A percentile compares a stretch with the other conserved stretches of the same genome.
Conservation (phyloP, 2,329 filamentous ascomycete genomes). For the Pseudocercospora pini-densiflorae region DNA sequence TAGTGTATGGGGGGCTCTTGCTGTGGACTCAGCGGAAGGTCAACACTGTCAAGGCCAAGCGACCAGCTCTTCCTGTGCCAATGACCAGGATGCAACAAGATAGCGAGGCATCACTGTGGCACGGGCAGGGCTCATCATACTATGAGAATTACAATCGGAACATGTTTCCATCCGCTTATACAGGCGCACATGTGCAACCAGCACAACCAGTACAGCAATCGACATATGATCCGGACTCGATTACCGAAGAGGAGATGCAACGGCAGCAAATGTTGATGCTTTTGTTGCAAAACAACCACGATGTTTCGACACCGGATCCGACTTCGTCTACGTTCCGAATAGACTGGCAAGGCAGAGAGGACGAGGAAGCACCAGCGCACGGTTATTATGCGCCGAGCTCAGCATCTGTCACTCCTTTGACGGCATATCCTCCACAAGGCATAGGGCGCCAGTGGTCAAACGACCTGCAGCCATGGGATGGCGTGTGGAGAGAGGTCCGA, state of each 20-base stretch:
- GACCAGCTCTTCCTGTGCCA: slow-evolving; percentile 16
- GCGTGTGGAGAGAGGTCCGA: slow-evolving; percentile 35
- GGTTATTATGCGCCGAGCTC: slow-evolving; percentile 36
- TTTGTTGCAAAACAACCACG: slow-evolving; percentile 41
- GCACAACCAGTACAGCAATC: slow-evolving; percentile 14
- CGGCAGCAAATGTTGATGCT: slow-evolving; percentile 57
- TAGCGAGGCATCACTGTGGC: slow-evolving; percentile 30
- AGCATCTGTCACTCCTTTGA: slow-evolving; percentile 23
- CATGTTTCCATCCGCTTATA: slow-evolving; percentile 48
- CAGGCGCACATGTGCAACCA: slow-evolving; percentile 14
- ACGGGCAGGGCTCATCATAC: slow-evolving; percentile 46
- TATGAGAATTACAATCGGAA: slow-evolving; percentile 53
- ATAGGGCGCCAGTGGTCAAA: slow-evolving; percentile 26
- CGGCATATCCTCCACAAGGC: slow-evolving; percentile 26
- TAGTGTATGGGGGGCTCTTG: slow-evolving; percentile 49
- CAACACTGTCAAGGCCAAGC: slow-evolving; percentile 33
- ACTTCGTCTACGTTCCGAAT: slow-evolving; percentile 50
- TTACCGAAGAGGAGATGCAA: slow-evolving; percentile 55
- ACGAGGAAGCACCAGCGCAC: slow-evolving; percentile 31
- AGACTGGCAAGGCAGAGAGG: slow-evolving; percentile 39
- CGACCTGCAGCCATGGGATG: slow-evolving; percentile 38
- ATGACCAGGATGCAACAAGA: slow-evolving; percentile 21
- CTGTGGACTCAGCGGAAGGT: slow-evolving; percentile 50
- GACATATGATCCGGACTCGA: slow-evolving; percentile 38
- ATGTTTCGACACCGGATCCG: slow-evolving; percentile 37